Evolutionary conservation across 164 flowering plant species (phyloP).

Genomic region (Akebia trifoliata): DNA sequence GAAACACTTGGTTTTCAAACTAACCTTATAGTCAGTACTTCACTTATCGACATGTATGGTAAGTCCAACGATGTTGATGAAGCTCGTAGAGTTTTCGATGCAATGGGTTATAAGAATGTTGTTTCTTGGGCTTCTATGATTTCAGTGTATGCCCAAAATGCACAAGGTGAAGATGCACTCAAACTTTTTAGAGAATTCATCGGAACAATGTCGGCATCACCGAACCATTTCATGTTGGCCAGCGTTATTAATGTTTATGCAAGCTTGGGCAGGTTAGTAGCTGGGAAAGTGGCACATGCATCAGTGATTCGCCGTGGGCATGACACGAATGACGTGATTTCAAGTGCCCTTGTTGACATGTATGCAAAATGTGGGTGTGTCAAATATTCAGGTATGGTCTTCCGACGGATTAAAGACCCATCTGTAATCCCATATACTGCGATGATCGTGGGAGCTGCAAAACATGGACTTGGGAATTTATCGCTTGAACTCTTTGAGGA

Average conservation of each 20-base stretch:
- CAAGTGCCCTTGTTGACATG: slow-evolving; percentile 61
- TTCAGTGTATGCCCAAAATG: slow-evolving; percentile 51
- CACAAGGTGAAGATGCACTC: slow-evolving; percentile 45
- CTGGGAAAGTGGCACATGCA: slow-evolving; percentile 48
- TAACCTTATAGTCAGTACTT: slow-evolving; percentile 42
- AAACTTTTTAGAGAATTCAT: slow-evolving; percentile 38
- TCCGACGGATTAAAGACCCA: slow-evolving; percentile 32
- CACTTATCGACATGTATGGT: slow-evolving; percentile 71
- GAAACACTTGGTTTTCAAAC: slow-evolving; percentile 31
- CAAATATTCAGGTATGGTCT: slow-evolving; percentile 39
- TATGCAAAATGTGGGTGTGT: slow-evolving; percentile 67
- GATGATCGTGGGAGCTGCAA: slow-evolving; percentile 52
- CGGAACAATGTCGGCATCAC: slow-evolving; percentile 10
- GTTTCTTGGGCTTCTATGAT: slow-evolving; percentile 74
- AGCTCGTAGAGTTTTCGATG: slow-evolving; percentile 55
- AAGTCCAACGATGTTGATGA: slow-evolving; percentile 47
- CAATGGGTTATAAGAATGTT: slow-evolving; percentile 40
- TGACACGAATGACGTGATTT: slow-evolving; percentile 42
- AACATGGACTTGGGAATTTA: slow-evolving; percentile 46
- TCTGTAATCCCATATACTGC: slow-evolving; percentile 51
- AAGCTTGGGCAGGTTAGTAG: slow-evolving; percentile 51
- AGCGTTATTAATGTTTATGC: slow-evolving; percentile 60
- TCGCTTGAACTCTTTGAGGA: slow-evolving; percentile 53
- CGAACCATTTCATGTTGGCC: slow-evolving; percentile 49
- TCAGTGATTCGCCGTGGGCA: slow-evolving; percentile 38